phyloP scores from a whole-genome alignment of 2,329 filamentous ascomycete species.

The Venturia nashicola region DNA sequence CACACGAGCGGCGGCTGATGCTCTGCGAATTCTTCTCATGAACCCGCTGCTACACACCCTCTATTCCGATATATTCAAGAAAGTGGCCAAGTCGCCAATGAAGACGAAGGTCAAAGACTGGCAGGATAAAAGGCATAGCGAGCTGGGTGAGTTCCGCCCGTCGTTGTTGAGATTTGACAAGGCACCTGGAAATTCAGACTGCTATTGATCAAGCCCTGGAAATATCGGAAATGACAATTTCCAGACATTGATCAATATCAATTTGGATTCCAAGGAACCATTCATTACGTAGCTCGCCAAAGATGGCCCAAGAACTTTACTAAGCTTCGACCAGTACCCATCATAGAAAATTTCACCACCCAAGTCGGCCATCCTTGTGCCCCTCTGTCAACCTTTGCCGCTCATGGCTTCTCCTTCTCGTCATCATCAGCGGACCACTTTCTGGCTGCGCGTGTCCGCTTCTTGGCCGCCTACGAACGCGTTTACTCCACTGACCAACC shows the following conservation, averaged over 20 bases:
- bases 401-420: not conserved
- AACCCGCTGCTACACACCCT: not conserved
- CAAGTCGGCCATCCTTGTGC: not conserved
- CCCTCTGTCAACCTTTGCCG: not conserved
- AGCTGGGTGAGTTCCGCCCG: not conserved
- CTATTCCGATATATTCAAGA: not conserved
- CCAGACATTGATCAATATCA: not conserved
- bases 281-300: not conserved
- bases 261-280: not conserved
- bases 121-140: not conserved
- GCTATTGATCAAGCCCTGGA: not conserved
- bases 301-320: too few species aligned
- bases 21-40: not conserved
- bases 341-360: not conserved
- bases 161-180: too few species aligned
- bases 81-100: not conserved
- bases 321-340: not conserved
- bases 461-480: slow-evolving; percentile 3
- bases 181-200: not conserved
- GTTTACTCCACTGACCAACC: not conserved
- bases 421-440: not conserved
- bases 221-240: not conserved
- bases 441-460: not conserved
- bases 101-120: not conserved
- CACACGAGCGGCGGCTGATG: slow-evolving; percentile 1